phyloP scores from a whole-genome alignment of 208 protist species.

The Balamuthia mandrillaris region DNA sequence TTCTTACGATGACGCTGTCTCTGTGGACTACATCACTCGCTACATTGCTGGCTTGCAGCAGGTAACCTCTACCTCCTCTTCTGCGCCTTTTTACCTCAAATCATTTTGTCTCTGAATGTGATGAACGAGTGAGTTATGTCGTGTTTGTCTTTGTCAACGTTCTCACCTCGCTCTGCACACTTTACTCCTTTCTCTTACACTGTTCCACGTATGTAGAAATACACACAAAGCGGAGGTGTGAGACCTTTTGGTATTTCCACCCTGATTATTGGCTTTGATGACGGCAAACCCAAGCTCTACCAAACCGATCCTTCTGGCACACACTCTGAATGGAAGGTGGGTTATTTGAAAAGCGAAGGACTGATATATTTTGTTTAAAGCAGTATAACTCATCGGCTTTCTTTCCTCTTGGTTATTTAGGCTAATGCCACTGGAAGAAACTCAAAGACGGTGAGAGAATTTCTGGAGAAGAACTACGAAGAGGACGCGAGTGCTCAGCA shows the following conservation, averaged over 20 bases:
- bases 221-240: conserved; percentile 96
- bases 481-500: conserved; percentile 77
- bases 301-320: conserved; percentile 89
- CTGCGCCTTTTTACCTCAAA: not conserved
- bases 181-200: not conserved
- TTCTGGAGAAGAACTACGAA: conserved; percentile 97
- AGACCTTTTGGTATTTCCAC: conserved; percentile 98
- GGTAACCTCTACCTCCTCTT: conserved; percentile 59
- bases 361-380: not conserved
- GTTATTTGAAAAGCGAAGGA: conserved; percentile 53
- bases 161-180: not conserved
- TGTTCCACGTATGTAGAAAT: conserved; percentile 71
- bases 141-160: not conserved
- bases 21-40: conserved; percentile 95
- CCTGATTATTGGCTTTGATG: conserved; percentile 98
- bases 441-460: conserved; percentile 97
- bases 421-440: conserved; percentile 84
- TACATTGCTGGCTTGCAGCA: conserved; percentile 97
- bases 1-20: conserved; percentile 95
- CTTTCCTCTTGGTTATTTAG: conserved; percentile 15
- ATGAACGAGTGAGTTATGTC: not conserved
- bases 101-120: not conserved
- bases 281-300: conserved; percentile 89
- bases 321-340: conserved; percentile 84
- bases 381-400: not conserved